These are phyloP conservation scores for Spergularia azorica DNA, from an alignment of 179 eudicot genomes.

Conservation along the genomic window DNA sequence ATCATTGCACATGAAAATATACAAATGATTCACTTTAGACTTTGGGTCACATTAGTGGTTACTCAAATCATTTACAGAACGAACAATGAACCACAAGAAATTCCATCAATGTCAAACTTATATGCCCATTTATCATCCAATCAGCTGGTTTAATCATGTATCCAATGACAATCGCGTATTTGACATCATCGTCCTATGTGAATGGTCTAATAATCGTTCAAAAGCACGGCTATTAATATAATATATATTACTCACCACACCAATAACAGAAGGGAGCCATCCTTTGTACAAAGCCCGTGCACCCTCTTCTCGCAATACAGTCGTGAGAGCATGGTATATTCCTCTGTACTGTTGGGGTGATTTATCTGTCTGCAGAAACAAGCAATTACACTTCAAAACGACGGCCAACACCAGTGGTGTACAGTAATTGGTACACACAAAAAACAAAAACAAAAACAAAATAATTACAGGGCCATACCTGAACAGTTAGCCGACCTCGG, in stretches of 20 bases:
- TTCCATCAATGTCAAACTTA: not conserved
- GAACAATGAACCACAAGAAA: not conserved
- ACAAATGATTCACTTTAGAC: not conserved
- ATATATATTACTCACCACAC: conserved; percentile 63
- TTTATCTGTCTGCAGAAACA: conserved; percentile 64
- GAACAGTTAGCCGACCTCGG: conserved; percentile 91
- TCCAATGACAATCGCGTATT: not conserved
- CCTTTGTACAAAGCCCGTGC: conserved; percentile 93
- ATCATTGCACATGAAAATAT: not conserved
- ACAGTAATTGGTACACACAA: not conserved
- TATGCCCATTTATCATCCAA: not conserved
- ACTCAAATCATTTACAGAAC: not conserved
- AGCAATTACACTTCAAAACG: not conserved
- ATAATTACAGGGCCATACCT: conserved; percentile 44
- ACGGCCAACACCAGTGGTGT: conserved; percentile 7
- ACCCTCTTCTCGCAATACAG: conserved; percentile 89
- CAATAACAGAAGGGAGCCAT: conserved; percentile 98
- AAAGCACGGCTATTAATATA: too few relatives aligned
- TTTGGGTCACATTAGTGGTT: not conserved
- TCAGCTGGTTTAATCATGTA: not conserved
- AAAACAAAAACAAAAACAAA: not conserved
- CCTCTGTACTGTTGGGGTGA: conserved; percentile 93
- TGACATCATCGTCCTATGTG: too few relatives aligned
- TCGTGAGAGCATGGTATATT: conserved; percentile 83
- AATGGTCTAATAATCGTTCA: too few relatives aligned